These are phyloP conservation scores for Phytophthora fragariaefolia DNA, from an alignment of 352 stramenopile species.

Conservation along the genomic window DNA sequence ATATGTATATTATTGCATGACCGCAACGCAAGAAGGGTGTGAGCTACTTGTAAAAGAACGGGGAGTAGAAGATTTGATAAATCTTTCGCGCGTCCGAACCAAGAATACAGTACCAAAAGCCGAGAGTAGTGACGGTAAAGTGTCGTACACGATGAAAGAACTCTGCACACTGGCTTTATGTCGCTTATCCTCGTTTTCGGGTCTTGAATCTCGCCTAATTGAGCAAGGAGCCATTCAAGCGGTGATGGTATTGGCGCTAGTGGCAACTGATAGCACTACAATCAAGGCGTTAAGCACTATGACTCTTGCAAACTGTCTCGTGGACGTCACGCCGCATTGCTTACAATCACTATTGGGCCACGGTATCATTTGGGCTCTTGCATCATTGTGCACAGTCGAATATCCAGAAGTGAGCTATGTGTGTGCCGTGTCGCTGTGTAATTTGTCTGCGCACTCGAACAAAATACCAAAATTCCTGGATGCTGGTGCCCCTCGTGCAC, in stretches of 20 bases:
- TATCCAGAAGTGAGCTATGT: slow-evolving; percentile 58
- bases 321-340: slow-evolving; percentile 62
- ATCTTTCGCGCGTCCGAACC: slow-evolving; percentile 56
- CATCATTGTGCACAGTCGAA: slow-evolving; percentile 70
- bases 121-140: slow-evolving; percentile 7
- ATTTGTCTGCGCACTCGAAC: slow-evolving; percentile 60
- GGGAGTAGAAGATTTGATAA: slow-evolving; percentile 74
- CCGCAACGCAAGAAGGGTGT: slow-evolving; percentile 67
- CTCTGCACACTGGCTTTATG: slow-evolving; percentile 76
- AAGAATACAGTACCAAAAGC: slow-evolving; percentile 30
- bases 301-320: slow-evolving; percentile 78
- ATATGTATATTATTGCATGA: slow-evolving; percentile 74
- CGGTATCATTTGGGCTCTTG: slow-evolving; percentile 79
- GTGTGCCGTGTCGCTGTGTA: slow-evolving; percentile 80
- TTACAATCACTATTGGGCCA: slow-evolving; percentile 71
- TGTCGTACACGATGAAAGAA: slow-evolving; percentile 57
- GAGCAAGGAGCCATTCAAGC: slow-evolving; percentile 77
- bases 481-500: slow-evolving; percentile 62
- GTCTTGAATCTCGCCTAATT: slow-evolving; percentile 67
- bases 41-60: slow-evolving; percentile 78
- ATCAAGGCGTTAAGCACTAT: slow-evolving; percentile 83
- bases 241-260: slow-evolving; percentile 75
- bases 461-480: slow-evolving; percentile 78
- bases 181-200: slow-evolving; percentile 68
- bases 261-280: slow-evolving; percentile 61